A percentile compares a stretch with the other conserved stretches of the same genome.
Evolutionary conservation across 495 filamentous ascomycete species (phyloP).

Genomic region (Tuber calosporum): DNA sequence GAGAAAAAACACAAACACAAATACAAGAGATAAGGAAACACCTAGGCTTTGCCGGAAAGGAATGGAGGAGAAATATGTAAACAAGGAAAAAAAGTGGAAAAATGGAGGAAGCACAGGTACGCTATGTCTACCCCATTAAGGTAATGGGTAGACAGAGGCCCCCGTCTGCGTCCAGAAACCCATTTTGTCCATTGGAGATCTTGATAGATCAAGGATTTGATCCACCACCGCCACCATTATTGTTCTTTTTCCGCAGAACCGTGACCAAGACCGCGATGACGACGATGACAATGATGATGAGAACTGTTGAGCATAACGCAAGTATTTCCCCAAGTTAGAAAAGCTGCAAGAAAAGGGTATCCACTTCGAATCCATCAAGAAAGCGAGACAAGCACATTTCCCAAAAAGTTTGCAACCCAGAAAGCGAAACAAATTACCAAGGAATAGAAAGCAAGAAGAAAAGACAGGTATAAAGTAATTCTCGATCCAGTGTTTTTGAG

Average conservation of each 20-base stretch:
- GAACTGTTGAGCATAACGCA: conserved; percentile 23
- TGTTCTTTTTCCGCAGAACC: conserved; percentile 31
- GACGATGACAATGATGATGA: conserved; percentile 39
- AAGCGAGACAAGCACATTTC: background rate
- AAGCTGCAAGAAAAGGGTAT: conserved; percentile 15
- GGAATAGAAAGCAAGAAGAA: conserved; percentile 10
- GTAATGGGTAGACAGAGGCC: background rate
- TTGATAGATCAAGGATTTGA: background rate
- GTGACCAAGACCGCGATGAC: conserved; percentile 37
- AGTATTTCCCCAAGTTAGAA: conserved; percentile 13
- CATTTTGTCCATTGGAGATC: background rate
- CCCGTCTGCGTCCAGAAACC: background rate
- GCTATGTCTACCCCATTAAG: background rate
- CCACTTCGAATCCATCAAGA: conserved; percentile 4
- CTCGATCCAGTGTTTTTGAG: background rate
- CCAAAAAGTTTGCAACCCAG: background rate
- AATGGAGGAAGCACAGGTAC: background rate
- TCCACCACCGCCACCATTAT: background rate
- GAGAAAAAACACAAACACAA: background rate
- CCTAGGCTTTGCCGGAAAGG: background rate
- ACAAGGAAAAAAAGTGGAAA: background rate
- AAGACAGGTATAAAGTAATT: conserved; percentile 18
- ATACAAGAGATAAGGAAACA: background rate
- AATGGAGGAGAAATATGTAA: background rate
- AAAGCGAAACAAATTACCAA: background rate